phyloP scores from a whole-genome alignment of 768 basidiomycete genomes.

The Collybia nuda region DNA sequence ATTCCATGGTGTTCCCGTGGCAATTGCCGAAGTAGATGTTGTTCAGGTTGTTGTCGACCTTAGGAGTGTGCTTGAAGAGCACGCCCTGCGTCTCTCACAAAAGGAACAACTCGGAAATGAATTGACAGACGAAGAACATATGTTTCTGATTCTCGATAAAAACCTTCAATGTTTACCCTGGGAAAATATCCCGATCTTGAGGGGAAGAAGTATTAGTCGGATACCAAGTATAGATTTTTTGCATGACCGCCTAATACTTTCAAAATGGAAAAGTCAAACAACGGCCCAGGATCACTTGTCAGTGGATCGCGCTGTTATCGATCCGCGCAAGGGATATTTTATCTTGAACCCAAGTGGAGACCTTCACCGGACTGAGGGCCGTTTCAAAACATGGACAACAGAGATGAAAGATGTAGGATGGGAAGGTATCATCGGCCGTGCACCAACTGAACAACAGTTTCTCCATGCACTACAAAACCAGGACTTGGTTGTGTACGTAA shows the following conservation, averaged over 20 bases:
- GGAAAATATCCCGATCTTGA: slow-evolving; percentile 89
- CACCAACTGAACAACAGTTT: slow-evolving; percentile 85
- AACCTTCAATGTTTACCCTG: slow-evolving; percentile 88
- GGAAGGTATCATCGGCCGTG: slow-evolving; percentile 75
- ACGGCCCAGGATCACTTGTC: slow-evolving; percentile 11
- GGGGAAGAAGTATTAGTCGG: slow-evolving; percentile 87
- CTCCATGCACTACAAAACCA: slow-evolving; percentile 64
- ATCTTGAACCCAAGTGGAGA: slow-evolving; percentile 94
- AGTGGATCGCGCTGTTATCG: slow-evolving; percentile 52
- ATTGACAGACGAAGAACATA: slow-evolving; percentile 56
- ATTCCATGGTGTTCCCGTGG: slow-evolving; percentile 86
- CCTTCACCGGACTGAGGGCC: slow-evolving; percentile 75
- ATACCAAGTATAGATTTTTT: slow-evolving; percentile 90
- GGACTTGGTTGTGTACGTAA: slow-evolving; percentile 88
- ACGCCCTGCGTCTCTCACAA: slow-evolving; percentile 38
- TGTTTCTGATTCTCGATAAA: slow-evolving; percentile 89
- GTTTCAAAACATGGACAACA: slow-evolving; percentile 78
- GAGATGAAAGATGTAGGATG: slow-evolving; percentile 77
- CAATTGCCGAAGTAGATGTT: slow-evolving; percentile 88
- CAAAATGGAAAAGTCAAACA: slow-evolving; percentile 37
- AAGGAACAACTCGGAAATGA: slow-evolving; percentile 21
- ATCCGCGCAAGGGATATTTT: slow-evolving; percentile 74
- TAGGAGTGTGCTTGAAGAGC: slow-evolving; percentile 73
- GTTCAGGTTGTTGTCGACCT: slow-evolving; percentile 90
- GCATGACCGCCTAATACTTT: slow-evolving; percentile 73